Evolutionary conservation across 2,329 filamentous ascomycete species (phyloP), one percentile per base, ranked within the genome.

Genomic region (Venturia aucupariae): DNA sequence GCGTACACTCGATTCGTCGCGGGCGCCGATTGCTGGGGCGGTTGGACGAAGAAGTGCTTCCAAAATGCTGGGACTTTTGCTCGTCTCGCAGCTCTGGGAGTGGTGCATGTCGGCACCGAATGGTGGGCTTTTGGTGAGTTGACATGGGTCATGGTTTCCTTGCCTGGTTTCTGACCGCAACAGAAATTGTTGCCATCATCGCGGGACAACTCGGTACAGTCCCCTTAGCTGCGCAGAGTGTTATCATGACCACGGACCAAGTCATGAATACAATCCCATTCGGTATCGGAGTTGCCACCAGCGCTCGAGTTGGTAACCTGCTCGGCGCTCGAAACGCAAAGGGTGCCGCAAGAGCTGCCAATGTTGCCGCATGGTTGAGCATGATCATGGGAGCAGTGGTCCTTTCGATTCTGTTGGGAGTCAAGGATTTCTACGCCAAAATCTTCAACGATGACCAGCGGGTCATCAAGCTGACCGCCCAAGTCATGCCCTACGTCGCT

Each of bases 211-310:
- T 96, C 0, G 92, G 92, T 3, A 92, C 89, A 0, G 77, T 92
- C 41, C 83, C 90, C 0, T 80, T 96, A 0, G 91, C 91, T 0
- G 89, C 91, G 0, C 91, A 96, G 74, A 89, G 86, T 60, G 90
- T 95, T 27, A 92, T 96, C 72, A 95, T 95, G 90, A 95, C 90
- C 0, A 86, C 89, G 0, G 90, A 95, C 72, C 90, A 93, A 72
- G 84, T 92, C 65, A 86, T 92, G 79, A 92, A 86, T 70, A 95
- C 91, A 0, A 88, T 96, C 55, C 91, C 91, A 0, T 96, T 96
- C 69, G 91, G 92, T 0, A 82, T 95, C 0, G 91, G 91, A 0
- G 90, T 96, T 0, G 90, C 91, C 0, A 86, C 89, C 0, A 92
- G 88, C 7, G 82, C 89, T 0, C 82, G 91, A 1, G 81, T 96